phyloP scores from a whole-genome alignment of 176 grass and related monocot species.

The Tillandsia leiboldiana region DNA sequence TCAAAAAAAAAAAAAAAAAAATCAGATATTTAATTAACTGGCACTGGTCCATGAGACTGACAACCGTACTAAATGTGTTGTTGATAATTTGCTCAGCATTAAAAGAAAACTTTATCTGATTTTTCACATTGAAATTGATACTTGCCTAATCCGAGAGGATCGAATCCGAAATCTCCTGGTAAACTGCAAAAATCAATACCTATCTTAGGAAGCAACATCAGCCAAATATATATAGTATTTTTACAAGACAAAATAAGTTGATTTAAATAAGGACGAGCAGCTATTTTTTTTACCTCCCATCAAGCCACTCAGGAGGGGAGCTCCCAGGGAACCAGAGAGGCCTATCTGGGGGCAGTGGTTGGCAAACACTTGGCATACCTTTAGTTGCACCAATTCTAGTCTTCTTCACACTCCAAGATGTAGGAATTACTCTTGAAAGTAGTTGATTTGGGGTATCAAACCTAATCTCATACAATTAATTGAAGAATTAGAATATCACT shows the following conservation, averaged over 20 bases:
- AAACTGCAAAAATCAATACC: conserved; percentile 34
- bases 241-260: background rate
- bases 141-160: conserved; percentile 80
- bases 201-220: background rate
- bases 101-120: background rate
- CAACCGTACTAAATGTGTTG: no score
- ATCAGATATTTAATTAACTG: no score
- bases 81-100: background rate
- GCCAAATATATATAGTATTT: background rate
- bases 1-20: no score
- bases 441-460: conserved; percentile 7
- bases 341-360: conserved; percentile 70
- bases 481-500: no score
- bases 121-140: background rate
- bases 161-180: conserved; percentile 78
- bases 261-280: no score
- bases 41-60: no score
- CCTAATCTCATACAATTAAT: background rate
- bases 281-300: conserved; percentile 50
- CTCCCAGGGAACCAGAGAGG: conserved; percentile 89
- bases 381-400: conserved; percentile 39
- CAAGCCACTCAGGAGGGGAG: conserved; percentile 68
- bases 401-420: conserved; percentile 1
- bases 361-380: conserved; percentile 59
- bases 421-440: background rate